phyloP scores from a whole-genome alignment of 2,329 filamentous ascomycete genomes.

The Mycosphaerella arachidis region DNA sequence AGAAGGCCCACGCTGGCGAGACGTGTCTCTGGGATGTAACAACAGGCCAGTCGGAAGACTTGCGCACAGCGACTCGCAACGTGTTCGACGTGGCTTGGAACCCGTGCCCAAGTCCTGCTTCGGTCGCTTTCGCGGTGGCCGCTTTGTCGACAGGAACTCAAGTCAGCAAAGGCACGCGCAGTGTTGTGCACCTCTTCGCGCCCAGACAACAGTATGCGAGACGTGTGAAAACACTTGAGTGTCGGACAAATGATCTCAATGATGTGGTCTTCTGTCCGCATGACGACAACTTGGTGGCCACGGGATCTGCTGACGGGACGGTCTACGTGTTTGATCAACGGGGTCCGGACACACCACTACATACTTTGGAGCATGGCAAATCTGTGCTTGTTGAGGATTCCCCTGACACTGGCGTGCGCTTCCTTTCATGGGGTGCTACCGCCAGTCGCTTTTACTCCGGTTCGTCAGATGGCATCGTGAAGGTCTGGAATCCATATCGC shows the following conservation, averaged over 20 bases:
- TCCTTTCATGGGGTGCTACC: constrained; percentile 54
- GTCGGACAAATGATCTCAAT: constrained; percentile 58
- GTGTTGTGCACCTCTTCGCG: constrained; percentile 52
- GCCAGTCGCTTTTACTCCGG: constrained; percentile 54
- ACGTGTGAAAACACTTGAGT: constrained; percentile 47
- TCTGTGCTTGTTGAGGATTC: constrained; percentile 44
- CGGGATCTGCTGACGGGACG: constrained; percentile 56
- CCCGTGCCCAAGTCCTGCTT: constrained; percentile 35
- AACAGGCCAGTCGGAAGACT: constrained; percentile 37
- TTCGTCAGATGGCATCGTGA: constrained; percentile 57
- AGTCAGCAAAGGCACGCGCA: constrained; percentile 41
- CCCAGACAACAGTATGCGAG: constrained; percentile 34
- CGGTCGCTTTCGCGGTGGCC: constrained; percentile 50
- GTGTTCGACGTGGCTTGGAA: constrained; percentile 59
- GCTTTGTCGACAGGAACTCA: constrained; percentile 39
- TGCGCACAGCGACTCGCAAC: constrained; percentile 48
- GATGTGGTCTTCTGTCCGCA: constrained; percentile 48
- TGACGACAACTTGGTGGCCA: constrained; percentile 50
- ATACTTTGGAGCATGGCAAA: constrained; percentile 48
- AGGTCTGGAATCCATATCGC: constrained; percentile 55
- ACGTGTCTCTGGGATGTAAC: constrained; percentile 52
- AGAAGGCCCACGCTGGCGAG: constrained; percentile 45
- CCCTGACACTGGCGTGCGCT: constrained; percentile 55
- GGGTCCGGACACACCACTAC: constrained; percentile 40
- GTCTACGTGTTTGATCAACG: constrained; percentile 60